Evolutionary conservation across 148 eudicot species (phyloP).

Genomic region (Pouteria glomerata): DNA sequence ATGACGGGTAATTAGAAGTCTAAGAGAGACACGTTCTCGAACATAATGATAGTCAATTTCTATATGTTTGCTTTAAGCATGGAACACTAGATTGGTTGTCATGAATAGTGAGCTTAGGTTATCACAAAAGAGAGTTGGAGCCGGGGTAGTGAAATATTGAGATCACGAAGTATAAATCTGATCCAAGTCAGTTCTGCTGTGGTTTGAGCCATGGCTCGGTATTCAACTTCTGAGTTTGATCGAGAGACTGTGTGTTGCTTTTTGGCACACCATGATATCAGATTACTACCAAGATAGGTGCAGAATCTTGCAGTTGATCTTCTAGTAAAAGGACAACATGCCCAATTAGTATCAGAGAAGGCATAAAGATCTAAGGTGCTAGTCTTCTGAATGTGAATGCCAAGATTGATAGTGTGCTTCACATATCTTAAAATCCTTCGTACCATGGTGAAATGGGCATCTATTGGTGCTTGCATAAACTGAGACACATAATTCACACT

Average conservation of each 20-base stretch:
- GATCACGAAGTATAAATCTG: background rate
- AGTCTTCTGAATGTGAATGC: too few relatives aligned
- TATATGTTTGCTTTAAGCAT: too few relatives aligned
- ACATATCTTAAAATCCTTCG: too few relatives aligned
- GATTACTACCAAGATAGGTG: background rate
- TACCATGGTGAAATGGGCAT: too few relatives aligned
- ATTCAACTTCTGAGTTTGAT: background rate
- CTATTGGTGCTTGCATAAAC: slow-evolving; percentile 3
- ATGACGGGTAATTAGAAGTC: background rate
- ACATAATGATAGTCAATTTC: too few relatives aligned
- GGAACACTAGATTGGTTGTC: background rate
- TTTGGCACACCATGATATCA: background rate
- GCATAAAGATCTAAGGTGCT: background rate
- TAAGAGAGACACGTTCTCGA: background rate
- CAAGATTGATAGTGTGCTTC: too few relatives aligned
- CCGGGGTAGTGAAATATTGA: background rate
- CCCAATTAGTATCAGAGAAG: slow-evolving; percentile 1
- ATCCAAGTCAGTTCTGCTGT: background rate
- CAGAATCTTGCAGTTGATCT: background rate
- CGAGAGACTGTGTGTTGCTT: slow-evolving; percentile 4
- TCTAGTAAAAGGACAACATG: background rate
- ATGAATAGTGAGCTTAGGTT: background rate
- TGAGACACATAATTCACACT: background rate
- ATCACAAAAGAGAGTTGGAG: background rate
- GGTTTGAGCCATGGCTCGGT: background rate